Conservation (phyloP, 176 grass and related monocot genomes). For the Ensete glaucum region DNA sequence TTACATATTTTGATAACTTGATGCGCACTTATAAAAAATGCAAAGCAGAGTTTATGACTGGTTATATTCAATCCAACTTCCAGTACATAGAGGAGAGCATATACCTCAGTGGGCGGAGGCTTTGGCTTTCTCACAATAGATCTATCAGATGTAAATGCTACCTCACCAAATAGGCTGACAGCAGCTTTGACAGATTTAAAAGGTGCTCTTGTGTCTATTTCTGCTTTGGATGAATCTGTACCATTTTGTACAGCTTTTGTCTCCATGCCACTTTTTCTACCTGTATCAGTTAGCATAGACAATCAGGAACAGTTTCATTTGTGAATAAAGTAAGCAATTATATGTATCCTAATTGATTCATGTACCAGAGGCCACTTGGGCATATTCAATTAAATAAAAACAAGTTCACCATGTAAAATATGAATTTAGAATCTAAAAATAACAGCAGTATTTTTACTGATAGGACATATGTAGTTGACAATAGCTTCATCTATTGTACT, state of each 20-base stretch:
- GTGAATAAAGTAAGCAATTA: not conserved
- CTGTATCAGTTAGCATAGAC: slow-evolving; percentile 1
- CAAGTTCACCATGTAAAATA: too few relatives aligned
- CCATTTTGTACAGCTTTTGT: slow-evolving; percentile 42
- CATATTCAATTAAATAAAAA: not conserved
- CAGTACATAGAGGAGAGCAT: not conserved
- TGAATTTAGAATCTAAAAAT: too few relatives aligned
- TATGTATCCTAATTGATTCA: not conserved
- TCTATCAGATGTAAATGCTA: slow-evolving; percentile 54
- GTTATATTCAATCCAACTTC: too few relatives aligned
- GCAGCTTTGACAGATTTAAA: slow-evolving; percentile 97
- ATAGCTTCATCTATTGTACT: too few relatives aligned
- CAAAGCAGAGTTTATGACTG: too few relatives aligned
- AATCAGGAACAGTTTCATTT: not conserved
- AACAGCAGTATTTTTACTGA: too few relatives aligned
- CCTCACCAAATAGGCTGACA: slow-evolving; percentile 94
- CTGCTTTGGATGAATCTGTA: slow-evolving; percentile 44
- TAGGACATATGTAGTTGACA: too few relatives aligned
- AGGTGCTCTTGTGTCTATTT: slow-evolving; percentile 96
- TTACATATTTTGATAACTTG: too few relatives aligned
- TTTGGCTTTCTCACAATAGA: slow-evolving; percentile 48
- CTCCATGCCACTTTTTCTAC: slow-evolving; percentile 41
- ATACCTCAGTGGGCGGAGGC: slow-evolving; percentile 59
- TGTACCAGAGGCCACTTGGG: not conserved
- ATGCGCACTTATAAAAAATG: too few relatives aligned